Percentiles rank a stretch among this genome's conserved stretches.
These are phyloP conservation scores for Metschnikowia gelsemii DNA, from an alignment of 805 yeast species.

Conservation along the genomic window DNA sequence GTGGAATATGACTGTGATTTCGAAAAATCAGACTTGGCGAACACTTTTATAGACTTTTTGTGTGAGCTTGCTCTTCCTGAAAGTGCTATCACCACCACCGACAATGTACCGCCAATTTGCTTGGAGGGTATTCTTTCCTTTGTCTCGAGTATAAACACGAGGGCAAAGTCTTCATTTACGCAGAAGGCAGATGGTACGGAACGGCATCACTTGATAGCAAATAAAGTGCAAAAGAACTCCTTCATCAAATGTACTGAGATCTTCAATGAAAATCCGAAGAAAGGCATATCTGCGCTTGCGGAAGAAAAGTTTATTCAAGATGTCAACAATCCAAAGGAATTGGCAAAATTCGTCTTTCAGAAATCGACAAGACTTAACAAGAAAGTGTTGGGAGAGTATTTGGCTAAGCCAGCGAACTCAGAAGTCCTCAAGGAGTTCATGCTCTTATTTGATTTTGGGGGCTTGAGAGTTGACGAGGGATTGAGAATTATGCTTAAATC, in stretches of 20 bases:
- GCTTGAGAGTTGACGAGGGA: slow-evolving; percentile 89
- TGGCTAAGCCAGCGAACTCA: slow-evolving; percentile 72
- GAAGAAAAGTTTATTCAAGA: slow-evolving; percentile 61
- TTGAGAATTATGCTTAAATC: slow-evolving; percentile 75
- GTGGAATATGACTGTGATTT: slow-evolving; percentile 88
- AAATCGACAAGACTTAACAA: slow-evolving; percentile 84
- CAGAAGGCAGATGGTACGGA: neutral
- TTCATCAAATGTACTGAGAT: slow-evolving; percentile 72
- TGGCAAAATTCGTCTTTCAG: slow-evolving; percentile 74
- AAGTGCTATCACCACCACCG: slow-evolving; percentile 74
- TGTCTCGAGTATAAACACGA: slow-evolving; percentile 58
- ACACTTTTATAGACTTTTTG: slow-evolving; percentile 63
- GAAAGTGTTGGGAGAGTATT: slow-evolving; percentile 78
- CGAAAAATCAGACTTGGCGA: slow-evolving; percentile 76
- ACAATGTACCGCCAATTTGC: slow-evolving; percentile 89
- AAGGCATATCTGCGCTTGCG: slow-evolving; percentile 66
- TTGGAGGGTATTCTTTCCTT: slow-evolving; percentile 81
- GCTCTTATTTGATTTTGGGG: slow-evolving; percentile 67
- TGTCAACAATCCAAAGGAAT: slow-evolving; percentile 50
- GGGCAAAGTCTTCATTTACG: slow-evolving; percentile 33
- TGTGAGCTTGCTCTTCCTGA: slow-evolving; percentile 83
- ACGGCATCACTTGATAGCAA: slow-evolving; percentile 36
- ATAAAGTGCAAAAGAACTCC: slow-evolving; percentile 61
- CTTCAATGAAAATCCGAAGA: slow-evolving; percentile 76
- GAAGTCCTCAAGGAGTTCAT: slow-evolving; percentile 65